phyloP scores from a whole-genome alignment of 1,139 yeast genomes.

The Magnusiomyces clavatus region DNA sequence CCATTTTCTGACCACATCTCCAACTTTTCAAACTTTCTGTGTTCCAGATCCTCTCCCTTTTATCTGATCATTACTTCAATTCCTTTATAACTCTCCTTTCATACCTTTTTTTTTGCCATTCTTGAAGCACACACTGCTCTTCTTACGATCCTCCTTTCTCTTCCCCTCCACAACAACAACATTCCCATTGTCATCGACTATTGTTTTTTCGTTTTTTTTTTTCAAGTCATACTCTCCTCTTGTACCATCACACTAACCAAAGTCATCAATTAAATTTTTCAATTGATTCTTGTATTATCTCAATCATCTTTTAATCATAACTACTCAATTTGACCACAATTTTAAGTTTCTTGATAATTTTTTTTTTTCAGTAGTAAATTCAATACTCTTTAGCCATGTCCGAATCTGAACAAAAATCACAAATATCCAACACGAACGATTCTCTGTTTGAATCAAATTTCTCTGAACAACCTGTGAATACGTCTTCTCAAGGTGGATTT shows the following conservation, averaged over 20 bases:
- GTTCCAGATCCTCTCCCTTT: not conserved
- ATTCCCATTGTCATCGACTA: too few species aligned
- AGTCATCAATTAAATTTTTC: not conserved
- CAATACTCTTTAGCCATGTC: not conserved
- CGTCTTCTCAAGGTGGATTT: slow-evolving; percentile 2
- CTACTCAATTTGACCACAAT: too few species aligned
- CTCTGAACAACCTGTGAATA: slow-evolving; percentile 7
- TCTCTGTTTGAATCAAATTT: slow-evolving; percentile 13
- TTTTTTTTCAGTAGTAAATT: too few species aligned
- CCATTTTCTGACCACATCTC: not conserved
- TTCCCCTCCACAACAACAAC: not conserved
- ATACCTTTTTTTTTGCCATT: not conserved
- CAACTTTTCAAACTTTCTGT: slow-evolving; percentile 1
- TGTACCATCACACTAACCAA: not conserved
- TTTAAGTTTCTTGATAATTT: too few species aligned
- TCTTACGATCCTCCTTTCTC: not conserved
- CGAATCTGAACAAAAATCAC: not conserved
- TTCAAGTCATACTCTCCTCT: not conserved
- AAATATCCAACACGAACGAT: slow-evolving; percentile 6
- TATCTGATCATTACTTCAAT: not conserved
- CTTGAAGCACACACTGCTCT: not conserved
- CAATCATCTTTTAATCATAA: too few species aligned
- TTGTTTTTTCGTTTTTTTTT: too few species aligned
- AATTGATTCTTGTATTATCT: not conserved
- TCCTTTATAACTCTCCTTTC: not conserved